Conservation (phyloP, 2,329 filamentous ascomycete genomes). For the Fusarium concolor region DNA sequence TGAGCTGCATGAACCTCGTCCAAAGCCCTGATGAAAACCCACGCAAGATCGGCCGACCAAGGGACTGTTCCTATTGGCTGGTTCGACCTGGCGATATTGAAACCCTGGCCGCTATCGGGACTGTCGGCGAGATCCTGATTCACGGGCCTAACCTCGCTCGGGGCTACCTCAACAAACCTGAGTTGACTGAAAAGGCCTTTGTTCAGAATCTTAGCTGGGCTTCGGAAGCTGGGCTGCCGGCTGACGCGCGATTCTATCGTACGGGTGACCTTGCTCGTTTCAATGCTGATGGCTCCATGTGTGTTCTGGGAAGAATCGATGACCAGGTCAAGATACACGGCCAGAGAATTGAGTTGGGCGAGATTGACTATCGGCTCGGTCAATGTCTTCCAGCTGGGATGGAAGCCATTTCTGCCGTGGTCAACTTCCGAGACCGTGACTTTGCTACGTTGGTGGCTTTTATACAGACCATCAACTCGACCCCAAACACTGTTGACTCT, state of each 20-base stretch:
- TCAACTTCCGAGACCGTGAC: neutral
- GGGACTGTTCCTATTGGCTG: neutral
- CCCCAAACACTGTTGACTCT: neutral
- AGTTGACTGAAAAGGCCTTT: neutral
- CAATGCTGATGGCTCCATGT: neutral
- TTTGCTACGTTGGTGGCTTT: neutral
- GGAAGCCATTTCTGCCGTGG: neutral
- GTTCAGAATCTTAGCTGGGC: neutral
- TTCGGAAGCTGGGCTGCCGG: neutral
- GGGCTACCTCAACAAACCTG: neutral
- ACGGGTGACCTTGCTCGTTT: neutral
- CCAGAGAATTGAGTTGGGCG: neutral
- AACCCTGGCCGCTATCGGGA: neutral
- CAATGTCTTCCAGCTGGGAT: neutral
- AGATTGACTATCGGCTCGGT: neutral
- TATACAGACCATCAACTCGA: neutral
- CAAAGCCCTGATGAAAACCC: neutral
- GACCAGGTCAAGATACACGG: slow-evolving; percentile 10
- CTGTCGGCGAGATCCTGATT: neutral
- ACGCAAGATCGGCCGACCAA: neutral
- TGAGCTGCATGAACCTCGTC: neutral
- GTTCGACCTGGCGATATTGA: neutral
- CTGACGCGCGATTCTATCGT: neutral
- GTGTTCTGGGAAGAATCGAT: neutral
- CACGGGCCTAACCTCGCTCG: neutral